These are phyloP conservation scores for Saksenaea vasiformis DNA, from an alignment of 371 early-diverging fungal species.

Conservation along the genomic window DNA sequence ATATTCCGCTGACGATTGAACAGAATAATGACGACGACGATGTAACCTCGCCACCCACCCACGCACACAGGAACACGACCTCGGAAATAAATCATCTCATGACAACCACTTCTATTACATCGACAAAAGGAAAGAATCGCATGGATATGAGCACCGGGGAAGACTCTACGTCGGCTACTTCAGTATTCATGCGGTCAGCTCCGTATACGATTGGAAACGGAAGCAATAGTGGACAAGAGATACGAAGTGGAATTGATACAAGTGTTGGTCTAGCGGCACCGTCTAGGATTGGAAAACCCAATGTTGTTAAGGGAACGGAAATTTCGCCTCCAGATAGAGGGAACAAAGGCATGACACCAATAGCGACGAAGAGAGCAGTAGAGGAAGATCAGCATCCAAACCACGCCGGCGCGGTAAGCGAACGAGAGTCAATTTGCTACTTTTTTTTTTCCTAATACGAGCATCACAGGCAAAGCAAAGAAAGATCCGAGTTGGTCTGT, in stretches of 20 bases:
- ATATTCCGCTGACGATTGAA: too few relatives aligned
- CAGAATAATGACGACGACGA: background rate
- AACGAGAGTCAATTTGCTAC: background rate
- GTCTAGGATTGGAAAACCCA: background rate
- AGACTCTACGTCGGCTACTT: background rate
- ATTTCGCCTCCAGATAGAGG: background rate
- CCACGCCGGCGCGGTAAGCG: background rate
- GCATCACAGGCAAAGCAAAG: constrained; percentile 8
- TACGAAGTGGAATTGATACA: background rate
- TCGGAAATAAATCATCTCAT: background rate
- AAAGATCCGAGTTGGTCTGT: constrained; percentile 32
- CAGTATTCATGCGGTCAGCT: background rate
- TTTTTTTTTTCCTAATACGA: background rate
- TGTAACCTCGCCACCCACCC: background rate
- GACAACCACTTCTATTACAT: background rate
- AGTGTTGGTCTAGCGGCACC: background rate
- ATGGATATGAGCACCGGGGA: background rate
- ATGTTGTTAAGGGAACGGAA: too few relatives aligned
- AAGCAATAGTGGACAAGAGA: background rate
- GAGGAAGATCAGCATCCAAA: background rate
- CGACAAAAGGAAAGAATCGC: background rate
- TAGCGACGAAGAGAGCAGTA: background rate
- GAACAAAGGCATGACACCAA: background rate
- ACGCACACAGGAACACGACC: background rate
- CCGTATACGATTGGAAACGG: background rate